A percentile compares a stretch with the other conserved stretches of the same genome.
Evolutionary conservation across 2,329 filamentous ascomycete genomes (phyloP).

Genomic region (Aspergillus neotritici): DNA sequence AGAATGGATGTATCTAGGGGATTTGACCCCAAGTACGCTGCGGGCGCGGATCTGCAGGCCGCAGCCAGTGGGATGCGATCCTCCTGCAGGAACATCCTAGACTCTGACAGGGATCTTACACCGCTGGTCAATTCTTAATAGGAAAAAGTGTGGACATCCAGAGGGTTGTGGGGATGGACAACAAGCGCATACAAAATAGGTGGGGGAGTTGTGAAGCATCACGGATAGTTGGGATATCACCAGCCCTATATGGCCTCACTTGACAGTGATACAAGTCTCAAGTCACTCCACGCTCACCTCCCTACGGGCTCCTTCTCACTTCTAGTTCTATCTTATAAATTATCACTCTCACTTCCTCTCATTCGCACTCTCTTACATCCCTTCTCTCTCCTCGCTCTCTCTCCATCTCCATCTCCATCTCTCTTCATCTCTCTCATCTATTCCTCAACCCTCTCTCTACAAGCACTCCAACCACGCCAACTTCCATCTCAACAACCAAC

Average conservation of each 20-base stretch:
- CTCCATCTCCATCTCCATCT: background rate
- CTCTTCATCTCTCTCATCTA: background rate
- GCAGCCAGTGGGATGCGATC: too few species aligned
- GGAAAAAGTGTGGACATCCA: background rate
- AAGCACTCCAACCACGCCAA: background rate
- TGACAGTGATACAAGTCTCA: too few species aligned
- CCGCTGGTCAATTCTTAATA: background rate
- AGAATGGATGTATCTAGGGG: too few species aligned
- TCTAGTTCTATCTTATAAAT: background rate
- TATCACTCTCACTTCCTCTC: background rate
- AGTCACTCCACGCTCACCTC: too few species aligned
- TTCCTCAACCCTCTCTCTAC: background rate
- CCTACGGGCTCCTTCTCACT: background rate
- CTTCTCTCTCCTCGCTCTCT: background rate
- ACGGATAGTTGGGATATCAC: too few species aligned
- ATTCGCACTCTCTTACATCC: background rate
- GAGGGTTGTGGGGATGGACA: background rate
- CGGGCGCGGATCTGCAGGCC: too few species aligned
- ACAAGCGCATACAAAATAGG: background rate
- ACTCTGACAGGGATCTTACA: background rate
- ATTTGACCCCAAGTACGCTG: too few species aligned
- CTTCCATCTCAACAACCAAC: background rate
- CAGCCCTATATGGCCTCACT: too few species aligned
- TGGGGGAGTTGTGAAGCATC: background rate
- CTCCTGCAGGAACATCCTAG: conserved; percentile 1